These are phyloP conservation scores for Talaromyces piceae DNA, from an alignment of 2,329 filamentous ascomycete species.

Conservation along the genomic window DNA sequence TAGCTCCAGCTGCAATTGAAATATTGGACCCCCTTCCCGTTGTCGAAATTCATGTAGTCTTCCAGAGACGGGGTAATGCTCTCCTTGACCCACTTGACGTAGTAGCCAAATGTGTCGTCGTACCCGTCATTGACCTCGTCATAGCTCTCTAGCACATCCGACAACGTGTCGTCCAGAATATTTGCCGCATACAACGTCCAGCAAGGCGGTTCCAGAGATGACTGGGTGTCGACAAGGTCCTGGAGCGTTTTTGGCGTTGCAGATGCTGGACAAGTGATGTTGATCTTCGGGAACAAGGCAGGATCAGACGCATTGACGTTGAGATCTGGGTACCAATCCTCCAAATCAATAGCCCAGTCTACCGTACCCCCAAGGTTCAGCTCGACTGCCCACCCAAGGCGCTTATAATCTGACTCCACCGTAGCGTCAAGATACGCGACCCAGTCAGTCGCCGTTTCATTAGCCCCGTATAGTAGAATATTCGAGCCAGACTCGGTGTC, in stretches of 20 bases:
- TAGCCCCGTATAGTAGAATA: slow-evolving; percentile 9
- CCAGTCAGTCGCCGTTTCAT: slow-evolving; percentile 10
- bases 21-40: not conserved
- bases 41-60: not conserved
- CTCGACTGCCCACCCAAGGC: slow-evolving; percentile 5
- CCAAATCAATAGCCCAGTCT: slow-evolving; percentile 8
- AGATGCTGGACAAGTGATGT: not conserved
- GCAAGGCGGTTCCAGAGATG: too few relatives aligned
- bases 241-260: not conserved
- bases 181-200: not conserved
- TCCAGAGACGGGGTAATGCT: not conserved
- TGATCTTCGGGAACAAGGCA: too few relatives aligned
- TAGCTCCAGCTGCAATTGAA: not conserved
- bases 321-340: not conserved
- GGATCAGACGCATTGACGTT: not conserved
- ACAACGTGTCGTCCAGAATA: not conserved
- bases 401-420: slow-evolving; percentile 2
- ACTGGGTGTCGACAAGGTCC: not conserved
- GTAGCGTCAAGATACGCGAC: slow-evolving; percentile 8
- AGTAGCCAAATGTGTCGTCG: not conserved
- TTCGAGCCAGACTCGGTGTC: slow-evolving; percentile 8
- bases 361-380: not conserved
- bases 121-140: not conserved
- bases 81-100: not conserved
- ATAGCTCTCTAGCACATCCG: not conserved